phyloP scores from a whole-genome alignment of 129 eudicot genomes.

The Gnaphalium uliginosum region DNA sequence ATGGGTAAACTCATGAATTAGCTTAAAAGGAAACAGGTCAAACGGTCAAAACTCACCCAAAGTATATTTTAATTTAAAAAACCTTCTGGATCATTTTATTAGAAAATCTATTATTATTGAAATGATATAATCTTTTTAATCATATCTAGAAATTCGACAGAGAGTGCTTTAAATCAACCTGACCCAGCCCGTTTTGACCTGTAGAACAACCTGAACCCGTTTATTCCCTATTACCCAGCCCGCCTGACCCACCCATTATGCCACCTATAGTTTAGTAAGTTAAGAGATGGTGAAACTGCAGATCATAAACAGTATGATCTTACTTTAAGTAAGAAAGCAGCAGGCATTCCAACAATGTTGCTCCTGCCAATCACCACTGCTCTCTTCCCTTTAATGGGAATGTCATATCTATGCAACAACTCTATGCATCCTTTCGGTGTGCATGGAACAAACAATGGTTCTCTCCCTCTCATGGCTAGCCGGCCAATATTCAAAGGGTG shows the following conservation, averaged over 20 bases:
- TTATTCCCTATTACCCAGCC: not conserved
- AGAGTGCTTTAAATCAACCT: not conserved
- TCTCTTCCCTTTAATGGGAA: slow-evolving; percentile 75
- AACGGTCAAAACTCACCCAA: not conserved
- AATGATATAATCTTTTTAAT: too few relatives aligned
- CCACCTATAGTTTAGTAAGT: not conserved
- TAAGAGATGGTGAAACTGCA: not conserved
- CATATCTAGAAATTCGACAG: not conserved
- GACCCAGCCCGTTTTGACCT: not conserved
- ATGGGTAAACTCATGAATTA: not conserved
- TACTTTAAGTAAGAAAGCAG: slow-evolving; percentile 82
- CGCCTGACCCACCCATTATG: not conserved
- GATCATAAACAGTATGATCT: not conserved
- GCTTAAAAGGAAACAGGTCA: not conserved
- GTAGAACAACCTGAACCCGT: too few relatives aligned
- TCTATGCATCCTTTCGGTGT: slow-evolving; percentile 99
- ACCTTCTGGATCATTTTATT: not conserved
- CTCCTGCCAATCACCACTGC: slow-evolving; percentile 97
- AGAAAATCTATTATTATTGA: too few relatives aligned
- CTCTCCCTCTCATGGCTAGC: slow-evolving; percentile 92
- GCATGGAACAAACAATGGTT: slow-evolving; percentile 86
- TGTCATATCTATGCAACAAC: slow-evolving; percentile 69
- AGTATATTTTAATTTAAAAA: too few relatives aligned
- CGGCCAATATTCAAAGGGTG: slow-evolving; percentile 90
- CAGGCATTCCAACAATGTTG: slow-evolving; percentile 94